Evolutionary conservation across 768 basidiomycete species (phyloP).

Genomic region (Filobasidium wieringae): DNA sequence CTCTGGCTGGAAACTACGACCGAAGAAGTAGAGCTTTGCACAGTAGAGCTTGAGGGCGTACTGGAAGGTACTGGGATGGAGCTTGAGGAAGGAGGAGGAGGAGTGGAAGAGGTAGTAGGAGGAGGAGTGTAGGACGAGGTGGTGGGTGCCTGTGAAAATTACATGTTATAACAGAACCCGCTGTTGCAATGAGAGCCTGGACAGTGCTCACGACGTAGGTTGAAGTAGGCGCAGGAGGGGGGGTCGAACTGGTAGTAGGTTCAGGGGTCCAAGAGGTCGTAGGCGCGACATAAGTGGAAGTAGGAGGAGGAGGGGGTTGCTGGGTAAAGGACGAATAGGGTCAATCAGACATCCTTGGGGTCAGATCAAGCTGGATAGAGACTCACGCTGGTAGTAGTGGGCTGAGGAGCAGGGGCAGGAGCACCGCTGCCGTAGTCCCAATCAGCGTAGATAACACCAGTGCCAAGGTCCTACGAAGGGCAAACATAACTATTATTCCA

Average conservation of each 20-base stretch:
- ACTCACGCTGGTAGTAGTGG: conserved; percentile 16
- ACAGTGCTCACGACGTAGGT: background rate
- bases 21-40: background rate
- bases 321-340: conserved; percentile 13
- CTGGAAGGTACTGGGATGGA: background rate
- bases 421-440: conserved; percentile 50
- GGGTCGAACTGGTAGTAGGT: conserved; percentile 3
- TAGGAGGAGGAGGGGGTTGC: conserved; percentile 29
- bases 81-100: conserved; percentile 7
- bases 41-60: background rate
- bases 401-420: conserved; percentile 23
- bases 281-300: conserved; percentile 16
- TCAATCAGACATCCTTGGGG: background rate
- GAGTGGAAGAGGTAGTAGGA: conserved; percentile 19
- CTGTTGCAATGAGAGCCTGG: background rate
- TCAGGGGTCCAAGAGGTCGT: conserved; percentile 10
- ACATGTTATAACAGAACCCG: background rate
- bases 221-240: background rate
- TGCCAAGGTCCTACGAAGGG: conserved; percentile 18
- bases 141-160: background rate
- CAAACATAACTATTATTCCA: background rate
- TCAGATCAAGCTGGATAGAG: background rate
- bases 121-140: conserved; percentile 12
- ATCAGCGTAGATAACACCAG: conserved; percentile 51
- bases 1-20: background rate